These are phyloP conservation scores for Penicillium sp. DNA, from an alignment of 2,329 filamentous ascomycete species.

Conservation along the genomic window DNA sequence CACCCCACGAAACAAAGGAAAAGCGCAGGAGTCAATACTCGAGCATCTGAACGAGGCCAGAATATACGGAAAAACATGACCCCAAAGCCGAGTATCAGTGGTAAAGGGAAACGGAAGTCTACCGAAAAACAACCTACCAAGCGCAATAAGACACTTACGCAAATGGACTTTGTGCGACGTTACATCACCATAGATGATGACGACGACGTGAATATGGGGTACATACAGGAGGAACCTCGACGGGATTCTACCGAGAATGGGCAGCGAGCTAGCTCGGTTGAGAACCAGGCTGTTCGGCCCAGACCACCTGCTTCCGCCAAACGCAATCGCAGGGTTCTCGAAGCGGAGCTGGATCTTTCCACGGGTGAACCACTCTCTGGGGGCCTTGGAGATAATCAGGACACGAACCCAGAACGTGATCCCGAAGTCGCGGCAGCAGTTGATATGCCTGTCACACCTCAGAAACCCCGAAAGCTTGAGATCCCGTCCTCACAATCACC, in stretches of 20 bases:
- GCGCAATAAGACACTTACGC: conserved; percentile 39
- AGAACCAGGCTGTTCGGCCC: not conserved
- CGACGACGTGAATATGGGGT: conserved; percentile 33
- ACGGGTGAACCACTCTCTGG: conserved; percentile 21
- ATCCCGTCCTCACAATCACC: conserved; percentile 44
- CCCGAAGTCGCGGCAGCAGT: not conserved
- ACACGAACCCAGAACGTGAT: not conserved
- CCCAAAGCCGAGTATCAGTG: conserved; percentile 18
- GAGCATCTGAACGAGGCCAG: conserved; percentile 5
- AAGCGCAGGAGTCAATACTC: conserved; percentile 1
- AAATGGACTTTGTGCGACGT: conserved; percentile 41
- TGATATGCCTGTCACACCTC: conserved; percentile 30
- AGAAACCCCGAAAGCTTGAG: conserved; percentile 29
- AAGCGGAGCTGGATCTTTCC: conserved; percentile 20
- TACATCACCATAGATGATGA: conserved; percentile 34
- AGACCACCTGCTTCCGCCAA: conserved; percentile 5
- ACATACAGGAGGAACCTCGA: conserved; percentile 26
- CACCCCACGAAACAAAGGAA: conserved; percentile 18
- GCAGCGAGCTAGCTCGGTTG: not conserved
- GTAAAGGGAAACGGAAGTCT: conserved; percentile 21
- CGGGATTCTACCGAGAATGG: conserved; percentile 2
- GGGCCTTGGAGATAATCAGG: conserved; percentile 5
- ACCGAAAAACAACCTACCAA: conserved; percentile 23
- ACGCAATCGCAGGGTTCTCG: conserved; percentile 11
- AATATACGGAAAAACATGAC: conserved; percentile 16